Percentiles rank a stretch among this genome's conserved stretches.
phyloP scores from a whole-genome alignment of 2,329 filamentous ascomycete genomes.

The Penicillium janthinellum region DNA sequence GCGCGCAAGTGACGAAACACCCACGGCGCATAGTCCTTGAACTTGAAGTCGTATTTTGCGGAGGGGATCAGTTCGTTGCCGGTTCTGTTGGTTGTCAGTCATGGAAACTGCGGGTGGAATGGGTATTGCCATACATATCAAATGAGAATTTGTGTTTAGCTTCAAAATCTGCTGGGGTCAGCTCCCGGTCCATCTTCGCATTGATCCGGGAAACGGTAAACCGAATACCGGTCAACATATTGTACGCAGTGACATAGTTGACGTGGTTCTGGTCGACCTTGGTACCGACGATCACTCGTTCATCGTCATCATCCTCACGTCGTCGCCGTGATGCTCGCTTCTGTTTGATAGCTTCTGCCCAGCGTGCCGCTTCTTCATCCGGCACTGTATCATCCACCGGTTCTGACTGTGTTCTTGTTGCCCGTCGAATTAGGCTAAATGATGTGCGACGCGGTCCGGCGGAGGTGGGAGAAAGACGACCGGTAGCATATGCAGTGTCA shows the following conservation, averaged over 20 bases:
- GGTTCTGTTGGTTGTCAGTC: slow-evolving; percentile 61
- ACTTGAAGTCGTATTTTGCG: slow-evolving; percentile 99
- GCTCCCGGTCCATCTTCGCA: slow-evolving; percentile 87
- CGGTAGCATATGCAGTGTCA: slow-evolving; percentile 65
- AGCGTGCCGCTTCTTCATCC: slow-evolving; percentile 87
- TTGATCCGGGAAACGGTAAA: slow-evolving; percentile 96
- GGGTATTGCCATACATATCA: slow-evolving; percentile 72
- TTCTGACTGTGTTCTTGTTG: slow-evolving; percentile 79
- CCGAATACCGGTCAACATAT: slow-evolving; percentile 98
- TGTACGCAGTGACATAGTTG: slow-evolving; percentile 98
- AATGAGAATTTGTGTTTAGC: slow-evolving; percentile 98
- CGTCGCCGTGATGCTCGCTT: slow-evolving; percentile 82
- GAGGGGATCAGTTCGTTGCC: slow-evolving; percentile 97
- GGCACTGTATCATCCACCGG: slow-evolving; percentile 79
- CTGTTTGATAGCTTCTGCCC: slow-evolving; percentile 90
- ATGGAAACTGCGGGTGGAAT: background rate
- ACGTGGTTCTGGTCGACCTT: slow-evolving; percentile 97
- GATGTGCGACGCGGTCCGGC: slow-evolving; percentile 72
- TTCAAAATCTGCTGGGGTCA: slow-evolving; percentile 90
- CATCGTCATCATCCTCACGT: slow-evolving; percentile 88
- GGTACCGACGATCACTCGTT: slow-evolving; percentile 85
- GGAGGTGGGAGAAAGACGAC: slow-evolving; percentile 76
- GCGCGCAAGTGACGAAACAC: slow-evolving; percentile 90
- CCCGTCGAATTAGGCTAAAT: slow-evolving; percentile 76
- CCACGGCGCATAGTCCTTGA: slow-evolving; percentile 99